A percentile compares a stretch with the other conserved stretches of the same genome.
phyloP scores from a whole-genome alignment of 2,329 filamentous ascomycete species.

The Alternaria solani region DNA sequence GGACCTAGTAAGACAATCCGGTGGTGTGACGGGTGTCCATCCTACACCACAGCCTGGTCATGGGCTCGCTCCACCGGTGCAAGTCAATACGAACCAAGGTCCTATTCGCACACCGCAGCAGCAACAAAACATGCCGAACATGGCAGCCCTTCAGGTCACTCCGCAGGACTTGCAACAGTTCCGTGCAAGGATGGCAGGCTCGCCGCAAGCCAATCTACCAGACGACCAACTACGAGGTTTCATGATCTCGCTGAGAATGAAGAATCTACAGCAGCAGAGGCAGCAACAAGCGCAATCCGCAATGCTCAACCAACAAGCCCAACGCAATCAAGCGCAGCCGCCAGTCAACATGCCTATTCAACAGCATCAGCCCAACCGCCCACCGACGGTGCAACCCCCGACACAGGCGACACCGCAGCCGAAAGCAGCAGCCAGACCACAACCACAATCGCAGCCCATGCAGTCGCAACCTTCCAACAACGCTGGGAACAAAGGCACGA shows the following conservation, averaged over 20 bases:
- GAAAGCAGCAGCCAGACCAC: constrained; percentile 30
- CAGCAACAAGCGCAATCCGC: constrained; percentile 20
- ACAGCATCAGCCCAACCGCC: constrained; percentile 34
- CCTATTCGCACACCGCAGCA: constrained; percentile 39
- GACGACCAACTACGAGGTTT: constrained; percentile 40
- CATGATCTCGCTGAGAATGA: constrained; percentile 37
- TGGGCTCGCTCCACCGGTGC: constrained; percentile 49
- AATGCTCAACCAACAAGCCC: constrained; percentile 18
- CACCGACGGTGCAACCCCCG: constrained; percentile 32
- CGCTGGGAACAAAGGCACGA: constrained; percentile 39
- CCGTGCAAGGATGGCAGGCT: constrained; percentile 42
- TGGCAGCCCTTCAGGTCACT: constrained; percentile 43
- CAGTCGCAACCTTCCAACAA: constrained; percentile 30
- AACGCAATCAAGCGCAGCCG: constrained; percentile 19
- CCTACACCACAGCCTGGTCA: constrained; percentile 32
- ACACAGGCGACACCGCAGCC: constrained; percentile 33
- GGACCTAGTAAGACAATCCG: constrained; percentile 46
- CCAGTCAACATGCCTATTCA: constrained; percentile 15
- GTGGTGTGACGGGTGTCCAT: constrained; percentile 25
- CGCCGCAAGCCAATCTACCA: constrained; percentile 36
- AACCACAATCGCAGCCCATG: constrained; percentile 29
- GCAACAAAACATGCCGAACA: constrained; percentile 36
- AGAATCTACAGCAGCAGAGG: constrained; percentile 36
- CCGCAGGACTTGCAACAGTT: constrained; percentile 53
- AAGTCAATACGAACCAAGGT: constrained; percentile 48